Evolutionary conservation across 73 alveolate genomes (phyloP).

Genomic region (Paramecium sexaurelia): DNA sequence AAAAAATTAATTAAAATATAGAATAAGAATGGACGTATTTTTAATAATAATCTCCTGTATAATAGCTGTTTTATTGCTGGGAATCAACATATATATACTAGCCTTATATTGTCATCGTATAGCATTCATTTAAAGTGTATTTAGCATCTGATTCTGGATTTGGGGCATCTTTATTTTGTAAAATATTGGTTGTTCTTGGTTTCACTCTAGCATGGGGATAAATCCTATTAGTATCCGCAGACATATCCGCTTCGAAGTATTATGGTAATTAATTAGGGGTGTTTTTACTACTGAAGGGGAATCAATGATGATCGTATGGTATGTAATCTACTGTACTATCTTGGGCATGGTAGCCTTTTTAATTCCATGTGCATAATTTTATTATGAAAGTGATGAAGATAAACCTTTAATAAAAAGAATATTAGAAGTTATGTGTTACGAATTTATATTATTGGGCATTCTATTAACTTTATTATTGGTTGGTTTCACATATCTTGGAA

Average conservation of each 20-base stretch:
- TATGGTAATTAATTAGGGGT: neutral
- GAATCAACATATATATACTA: conserved; percentile 53
- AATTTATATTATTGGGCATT: conserved; percentile 21
- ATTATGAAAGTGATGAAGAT: conserved; percentile 86
- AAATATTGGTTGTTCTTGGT: conserved; percentile 56
- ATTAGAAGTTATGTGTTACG: conserved; percentile 17
- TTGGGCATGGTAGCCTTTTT: conserved; percentile 70
- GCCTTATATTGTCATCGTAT: conserved; percentile 69
- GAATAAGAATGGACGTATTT: conserved; percentile 56
- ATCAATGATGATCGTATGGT: conserved; percentile 83
- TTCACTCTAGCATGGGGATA: conserved; percentile 53
- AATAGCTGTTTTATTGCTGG: conserved; percentile 43
- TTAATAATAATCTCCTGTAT: conserved; percentile 43
- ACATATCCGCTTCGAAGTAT: neutral
- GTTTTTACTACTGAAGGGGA: conserved; percentile 63
- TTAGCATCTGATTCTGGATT: conserved; percentile 66
- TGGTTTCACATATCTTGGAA: conserved; percentile 16
- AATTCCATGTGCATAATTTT: conserved; percentile 77
- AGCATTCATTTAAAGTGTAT: neutral
- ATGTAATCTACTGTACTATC: conserved; percentile 73
- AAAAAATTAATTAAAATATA: neutral
- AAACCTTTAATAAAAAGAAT: conserved; percentile 67
- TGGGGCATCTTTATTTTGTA: conserved; percentile 69
- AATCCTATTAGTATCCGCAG: conserved; percentile 30
- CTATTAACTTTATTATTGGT: neutral